Evolutionary conservation across 2,329 filamentous ascomycete genomes (phyloP), one percentile per base, ranked within the genome.

Genomic region (Neofusicoccum sp.): DNA sequence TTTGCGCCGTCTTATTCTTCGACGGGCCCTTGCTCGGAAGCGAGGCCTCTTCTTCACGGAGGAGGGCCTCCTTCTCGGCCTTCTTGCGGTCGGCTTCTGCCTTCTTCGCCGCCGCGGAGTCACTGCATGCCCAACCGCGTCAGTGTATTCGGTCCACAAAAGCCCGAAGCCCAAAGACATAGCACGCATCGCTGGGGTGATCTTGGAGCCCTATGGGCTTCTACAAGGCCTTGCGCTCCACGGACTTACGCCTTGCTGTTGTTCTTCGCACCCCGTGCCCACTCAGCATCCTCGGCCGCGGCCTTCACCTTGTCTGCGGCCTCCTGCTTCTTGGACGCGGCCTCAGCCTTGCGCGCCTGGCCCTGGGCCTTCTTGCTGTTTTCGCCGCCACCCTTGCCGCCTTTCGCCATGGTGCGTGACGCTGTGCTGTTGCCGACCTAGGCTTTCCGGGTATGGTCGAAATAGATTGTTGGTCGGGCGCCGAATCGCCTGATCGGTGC

Each of bases 271-370:
- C 95, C 95, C 77, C 95, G 91, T 9, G 82, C 70, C 95, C 95
- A 99, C 68, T 96, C 82, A 59, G 84, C 82, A 4, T 87, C 84
- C 70, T 97, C 93, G 30, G 76, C 85, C 2, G 80, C 84, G 4
- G 86, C 34, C 58, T 81, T 84, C 76, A 88, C 88, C 38, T 83
- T 78, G 40, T 91, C 84, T 62, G 88, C 87, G 3, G 76, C 86
- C 0, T 91, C 90, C 62, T 87, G 83, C 78, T 98, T 98, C 61
- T 84, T 78, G 7, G 90, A 89, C 1, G 92, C 93, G 3, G 86
- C 88, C 51, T 97, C 92, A 64, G 92, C 92, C 82, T 99, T 98
- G 78, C 91, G 85, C 64, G 93, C 92, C 76, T 97, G 91, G 65
- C 93, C 95, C 7, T 88, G 86, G 2, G 79, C 91, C 81, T 98